Evolutionary conservation across 2,329 filamentous ascomycete genomes (phyloP).

Genomic region (Aschersonia sp.): DNA sequence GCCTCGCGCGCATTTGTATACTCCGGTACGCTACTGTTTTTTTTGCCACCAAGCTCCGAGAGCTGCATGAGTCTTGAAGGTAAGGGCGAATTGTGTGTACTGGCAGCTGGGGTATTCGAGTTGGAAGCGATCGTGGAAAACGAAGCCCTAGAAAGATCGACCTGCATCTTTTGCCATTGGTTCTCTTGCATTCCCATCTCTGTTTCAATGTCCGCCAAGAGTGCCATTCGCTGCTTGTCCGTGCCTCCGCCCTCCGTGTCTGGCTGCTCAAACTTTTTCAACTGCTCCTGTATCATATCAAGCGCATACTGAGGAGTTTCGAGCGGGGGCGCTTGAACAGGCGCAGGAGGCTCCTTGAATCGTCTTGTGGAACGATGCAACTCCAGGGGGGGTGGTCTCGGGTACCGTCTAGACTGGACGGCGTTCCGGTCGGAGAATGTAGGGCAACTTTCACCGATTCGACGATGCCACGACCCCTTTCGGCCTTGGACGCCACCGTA

Average conservation of each 20-base stretch:
- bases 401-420: constrained; percentile 32
- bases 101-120: not conserved
- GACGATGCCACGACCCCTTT: constrained; percentile 32
- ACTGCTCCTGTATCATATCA: constrained; percentile 34
- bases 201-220: constrained; percentile 44
- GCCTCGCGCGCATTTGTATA: not conserved
- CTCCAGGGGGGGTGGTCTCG: constrained; percentile 40
- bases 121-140: constrained; percentile 27
- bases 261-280: constrained; percentile 31
- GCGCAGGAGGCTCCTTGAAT: constrained; percentile 28
- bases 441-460: constrained; percentile 43
- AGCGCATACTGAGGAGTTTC: constrained; percentile 36
- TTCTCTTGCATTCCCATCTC: constrained; percentile 47
- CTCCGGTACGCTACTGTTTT: not conserved
- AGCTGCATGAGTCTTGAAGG: not conserved
- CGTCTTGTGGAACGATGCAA: constrained; percentile 28
- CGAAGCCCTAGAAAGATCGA: constrained; percentile 35
- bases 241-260: constrained; percentile 18
- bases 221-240: constrained; percentile 26
- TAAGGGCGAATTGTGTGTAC: not conserved
- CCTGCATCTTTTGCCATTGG: constrained; percentile 44
- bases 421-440: constrained; percentile 41
- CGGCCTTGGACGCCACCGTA: constrained; percentile 6
- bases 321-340: constrained; percentile 34
- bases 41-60: not conserved